Base-by-base conservation (phyloP, 1,284 basidiomycete genomes). In the Rhodotorula sp. region DNA sequence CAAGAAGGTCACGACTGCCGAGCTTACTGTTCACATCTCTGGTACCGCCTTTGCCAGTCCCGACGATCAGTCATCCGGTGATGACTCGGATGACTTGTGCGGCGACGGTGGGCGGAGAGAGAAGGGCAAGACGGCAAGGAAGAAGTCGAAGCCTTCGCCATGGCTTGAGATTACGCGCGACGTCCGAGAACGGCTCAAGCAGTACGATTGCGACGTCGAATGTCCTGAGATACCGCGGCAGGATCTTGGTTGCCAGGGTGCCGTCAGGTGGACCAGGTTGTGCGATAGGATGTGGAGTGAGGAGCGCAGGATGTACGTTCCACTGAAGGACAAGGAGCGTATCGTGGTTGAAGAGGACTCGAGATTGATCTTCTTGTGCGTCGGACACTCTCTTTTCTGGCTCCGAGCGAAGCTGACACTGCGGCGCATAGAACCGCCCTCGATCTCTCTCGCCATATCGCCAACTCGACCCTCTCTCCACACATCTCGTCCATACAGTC, bases 321-420 rank as follows among this genome's bases (percentile, higher is more conserved):
- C 71, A 39, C 34, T 73, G 8, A 55, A 27, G 24, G 59, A 48
- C 7, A 62, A 59, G 27, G 56, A 70, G 24, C 24, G 27, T 29
- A 64, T 73, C 24, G 52, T 68, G 2, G 71, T 73, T 53, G 71
- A 74, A 57, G 73, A 74, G 47, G 71, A 70, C 39, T 39, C 71
- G 39, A 34, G 73, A 4, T 20, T 74, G 15, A 24, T 74, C 27
- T 74, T 73, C 29, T 54, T 73, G 73, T 74, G 48, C 20, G 70
- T 44, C 49, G 15, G 6, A 0, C 6, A 11, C 27, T 6, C 7
- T 30, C 29, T 53, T 24, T 2, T 24, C 17, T 27, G 5, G 22
- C 20, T 4, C 36, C 22, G 17, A 17, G 22, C 15, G 34, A n/a
- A 29, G 4, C 4, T 19, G 24, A 22, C 4, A 4, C 53, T 6